Evolutionary conservation across 805 yeast species (phyloP), one percentile per base, ranked within the genome.

Genomic region (Metschnikowia kofuensis): DNA sequence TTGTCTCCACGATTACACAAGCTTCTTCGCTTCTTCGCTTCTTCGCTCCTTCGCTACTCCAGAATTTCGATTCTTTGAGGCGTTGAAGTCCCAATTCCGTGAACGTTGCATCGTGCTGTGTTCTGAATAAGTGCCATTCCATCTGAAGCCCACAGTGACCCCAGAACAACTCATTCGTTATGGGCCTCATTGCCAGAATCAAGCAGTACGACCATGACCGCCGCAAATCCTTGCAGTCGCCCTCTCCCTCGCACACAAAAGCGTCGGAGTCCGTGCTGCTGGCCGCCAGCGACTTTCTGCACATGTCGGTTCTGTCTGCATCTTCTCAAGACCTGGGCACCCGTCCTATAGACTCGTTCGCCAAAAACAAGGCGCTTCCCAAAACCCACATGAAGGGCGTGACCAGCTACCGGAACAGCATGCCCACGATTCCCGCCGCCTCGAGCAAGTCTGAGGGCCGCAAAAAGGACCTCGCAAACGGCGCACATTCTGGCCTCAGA

Each of bases 261-360:
- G 50, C 50, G 13, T 28, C 44, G 10, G 40, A 16, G 4, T 47
- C 50, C 13, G 46, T 47, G 13, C 42, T 50, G 38, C 55, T 56
- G 43, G 38, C 46, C 27, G 65, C 67, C 34, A 66, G 71, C 53
- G 75, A 70, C 29, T 65, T 69, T 39, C 70, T 64, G 50, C 61
- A 63, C 14, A 58, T 58, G 13, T 66, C 71, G 16, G 63, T 61
- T 37, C 62, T 67, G 36, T 67, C 70, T 15, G 57, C 58, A 43
- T 63, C 72, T 4, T 65, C 71, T 1, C 50, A 42, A 27, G 50
- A 42, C 10, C 39, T 42, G 27, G 42, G 31, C 21, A 21, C 21
- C 21, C 21, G 21, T 4, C 21, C 21, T 21, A 21, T 21, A 21
- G 21, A 21, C 21, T 21, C 21, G 21, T 4, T 21, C 21, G 21